Conservation (phyloP, 2,329 filamentous ascomycete genomes). For the Neonectria ditissima region DNA sequence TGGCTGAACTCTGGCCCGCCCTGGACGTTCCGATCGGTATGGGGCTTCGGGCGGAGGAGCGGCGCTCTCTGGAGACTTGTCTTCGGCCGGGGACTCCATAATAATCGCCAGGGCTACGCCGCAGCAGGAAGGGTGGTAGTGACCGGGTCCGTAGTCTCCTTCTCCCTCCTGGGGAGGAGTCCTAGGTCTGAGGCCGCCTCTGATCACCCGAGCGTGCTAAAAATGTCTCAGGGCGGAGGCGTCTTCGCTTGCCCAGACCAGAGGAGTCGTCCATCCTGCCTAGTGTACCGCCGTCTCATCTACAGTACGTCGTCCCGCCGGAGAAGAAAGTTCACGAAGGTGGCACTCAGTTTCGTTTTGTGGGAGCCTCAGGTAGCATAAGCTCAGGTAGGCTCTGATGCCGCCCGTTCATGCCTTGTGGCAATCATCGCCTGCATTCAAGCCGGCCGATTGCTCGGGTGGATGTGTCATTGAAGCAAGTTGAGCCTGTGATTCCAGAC, state of each 20-base stretch:
- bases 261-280: conserved; percentile 23
- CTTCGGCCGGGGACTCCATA: conserved; percentile 40
- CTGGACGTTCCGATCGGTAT: conserved; percentile 45
- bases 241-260: conserved; percentile 19
- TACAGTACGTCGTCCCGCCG: conserved; percentile 12
- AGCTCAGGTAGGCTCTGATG: not conserved
- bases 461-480: not conserved
- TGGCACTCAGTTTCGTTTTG: conserved; percentile 9
- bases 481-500: not conserved
- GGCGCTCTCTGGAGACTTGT: conserved; percentile 38
- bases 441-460: not conserved
- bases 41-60: conserved; percentile 45
- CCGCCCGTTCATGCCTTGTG: not conserved
- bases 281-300: conserved; percentile 21
- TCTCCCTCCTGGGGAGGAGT: not conserved
- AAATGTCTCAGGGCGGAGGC: conserved; percentile 40
- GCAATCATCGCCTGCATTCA: not conserved
- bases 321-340: conserved; percentile 4
- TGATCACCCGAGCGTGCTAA: conserved; percentile 36
- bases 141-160: conserved; percentile 8
- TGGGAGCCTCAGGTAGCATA: not conserved
- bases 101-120: conserved; percentile 38
- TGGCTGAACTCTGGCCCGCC: conserved; percentile 47
- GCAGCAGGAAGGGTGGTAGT: conserved; percentile 28
- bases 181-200: conserved; percentile 28